These are phyloP conservation scores for Didymellaceae sp. DNA, from an alignment of 2,329 filamentous ascomycete species.

Conservation along the genomic window DNA sequence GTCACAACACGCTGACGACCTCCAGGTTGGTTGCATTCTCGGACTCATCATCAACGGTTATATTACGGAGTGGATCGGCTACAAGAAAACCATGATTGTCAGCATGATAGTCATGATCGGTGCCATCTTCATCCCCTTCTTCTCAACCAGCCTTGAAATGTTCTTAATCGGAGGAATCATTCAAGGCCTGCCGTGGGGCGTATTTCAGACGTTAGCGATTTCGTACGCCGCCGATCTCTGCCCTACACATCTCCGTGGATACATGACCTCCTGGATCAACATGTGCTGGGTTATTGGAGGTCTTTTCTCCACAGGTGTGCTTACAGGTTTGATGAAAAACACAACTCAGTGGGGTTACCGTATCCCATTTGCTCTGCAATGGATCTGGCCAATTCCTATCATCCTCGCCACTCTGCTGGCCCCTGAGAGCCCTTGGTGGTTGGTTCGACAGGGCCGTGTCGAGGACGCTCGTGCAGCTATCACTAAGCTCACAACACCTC, in stretches of 20 bases:
- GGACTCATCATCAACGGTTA: slow-evolving; percentile 54
- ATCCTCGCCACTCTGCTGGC: slow-evolving; percentile 69
- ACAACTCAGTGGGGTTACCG: slow-evolving; percentile 70
- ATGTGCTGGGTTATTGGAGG: slow-evolving; percentile 74
- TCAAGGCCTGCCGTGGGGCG: slow-evolving; percentile 48
- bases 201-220: slow-evolving; percentile 32
- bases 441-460: slow-evolving; percentile 61
- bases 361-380: slow-evolving; percentile 70
- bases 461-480: slow-evolving; percentile 70
- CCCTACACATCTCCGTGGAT: slow-evolving; percentile 68
- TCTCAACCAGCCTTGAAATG: slow-evolving; percentile 56
- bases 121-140: slow-evolving; percentile 38
- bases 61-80: slow-evolving; percentile 51
- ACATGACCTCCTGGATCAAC: slow-evolving; percentile 68
- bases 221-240: slow-evolving; percentile 59
- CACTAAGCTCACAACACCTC: slow-evolving; percentile 64
- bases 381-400: slow-evolving; percentile 76
- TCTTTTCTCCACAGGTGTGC: slow-evolving; percentile 71
- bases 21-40: slow-evolving; percentile 49
- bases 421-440: slow-evolving; percentile 61
- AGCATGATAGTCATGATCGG: slow-evolving; percentile 33
- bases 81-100: slow-evolving; percentile 36
- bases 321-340: slow-evolving; percentile 68
- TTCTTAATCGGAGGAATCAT: slow-evolving; percentile 64
- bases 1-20: slow-evolving; percentile 15